phyloP scores from a whole-genome alignment of 2,329 filamentous ascomycete genomes.

The Cladosporium velox region DNA sequence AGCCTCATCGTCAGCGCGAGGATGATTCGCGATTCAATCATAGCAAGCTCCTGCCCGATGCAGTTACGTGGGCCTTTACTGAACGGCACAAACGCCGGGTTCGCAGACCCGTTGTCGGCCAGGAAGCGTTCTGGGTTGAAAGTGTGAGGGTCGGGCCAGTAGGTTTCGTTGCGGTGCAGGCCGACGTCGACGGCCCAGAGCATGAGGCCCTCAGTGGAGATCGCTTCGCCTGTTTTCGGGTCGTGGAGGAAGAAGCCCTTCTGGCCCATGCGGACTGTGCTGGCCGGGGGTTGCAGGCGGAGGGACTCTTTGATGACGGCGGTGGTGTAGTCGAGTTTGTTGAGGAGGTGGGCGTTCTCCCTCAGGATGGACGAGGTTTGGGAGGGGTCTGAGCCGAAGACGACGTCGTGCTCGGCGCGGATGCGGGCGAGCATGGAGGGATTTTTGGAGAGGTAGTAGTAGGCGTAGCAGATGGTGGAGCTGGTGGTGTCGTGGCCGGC shows the following conservation, averaged over 20 bases:
- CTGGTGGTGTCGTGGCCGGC: slow-evolving; percentile 48
- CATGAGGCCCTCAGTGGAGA: slow-evolving; percentile 48
- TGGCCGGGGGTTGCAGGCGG: slow-evolving; percentile 54
- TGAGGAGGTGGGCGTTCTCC: slow-evolving; percentile 49
- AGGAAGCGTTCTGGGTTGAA: slow-evolving; percentile 55
- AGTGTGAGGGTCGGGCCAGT: slow-evolving; percentile 44
- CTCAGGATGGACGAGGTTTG: slow-evolving; percentile 42
- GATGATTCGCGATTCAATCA: slow-evolving; percentile 54
- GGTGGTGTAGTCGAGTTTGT: slow-evolving; percentile 53
- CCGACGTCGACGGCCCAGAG: slow-evolving; percentile 45
- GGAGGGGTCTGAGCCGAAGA: slow-evolving; percentile 50
- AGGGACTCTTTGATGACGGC: slow-evolving; percentile 58
- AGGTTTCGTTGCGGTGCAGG: slow-evolving; percentile 39
- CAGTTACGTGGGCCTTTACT: slow-evolving; percentile 58
- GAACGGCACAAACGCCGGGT: slow-evolving; percentile 58
- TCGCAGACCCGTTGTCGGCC: slow-evolving; percentile 38
- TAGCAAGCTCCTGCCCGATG: slow-evolving; percentile 59
- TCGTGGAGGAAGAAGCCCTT: slow-evolving; percentile 44
- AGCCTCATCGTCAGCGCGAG: slow-evolving; percentile 53
- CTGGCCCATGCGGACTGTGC: slow-evolving; percentile 43
- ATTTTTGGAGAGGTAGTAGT: slow-evolving; percentile 43
- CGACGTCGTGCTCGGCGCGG: slow-evolving; percentile 52
- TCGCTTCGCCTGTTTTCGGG: slow-evolving; percentile 45
- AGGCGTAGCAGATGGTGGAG: slow-evolving; percentile 40
- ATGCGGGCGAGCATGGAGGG: slow-evolving; percentile 40